Percentiles rank a stretch among this genome's conserved stretches.
Conservation (phyloP, 805 yeast genomes). For the Metschnikowia baotianmanensis region DNA sequence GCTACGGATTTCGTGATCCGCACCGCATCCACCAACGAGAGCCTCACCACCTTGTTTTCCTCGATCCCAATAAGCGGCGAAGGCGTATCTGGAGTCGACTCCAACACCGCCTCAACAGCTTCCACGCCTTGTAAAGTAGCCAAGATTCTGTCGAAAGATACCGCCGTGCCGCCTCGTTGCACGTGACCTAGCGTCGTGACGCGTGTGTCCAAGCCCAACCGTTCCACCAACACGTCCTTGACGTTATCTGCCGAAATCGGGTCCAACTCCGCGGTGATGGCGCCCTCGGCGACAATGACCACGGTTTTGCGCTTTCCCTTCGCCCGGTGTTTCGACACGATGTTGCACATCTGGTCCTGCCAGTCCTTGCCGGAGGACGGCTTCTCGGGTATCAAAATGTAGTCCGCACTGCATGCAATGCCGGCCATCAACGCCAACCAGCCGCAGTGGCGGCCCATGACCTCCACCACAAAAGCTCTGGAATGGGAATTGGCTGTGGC, state of each 20-base stretch:
- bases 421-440: constrained; percentile 86
- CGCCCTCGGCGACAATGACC: constrained; percentile 84
- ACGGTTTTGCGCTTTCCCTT: constrained; percentile 77
- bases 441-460: constrained; percentile 89
- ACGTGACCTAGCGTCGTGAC: constrained; percentile 78
- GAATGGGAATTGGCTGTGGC: constrained; percentile 84
- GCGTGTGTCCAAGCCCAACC: constrained; percentile 70
- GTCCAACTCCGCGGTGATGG: constrained; percentile 63
- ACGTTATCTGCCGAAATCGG: constrained; percentile 69
- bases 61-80: constrained; percentile 75
- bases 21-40: constrained; percentile 73
- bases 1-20: constrained; percentile 70
- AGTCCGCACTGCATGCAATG: constrained; percentile 76
- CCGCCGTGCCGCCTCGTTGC: constrained; percentile 82
- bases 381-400: constrained; percentile 74
- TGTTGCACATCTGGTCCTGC: constrained; percentile 64
- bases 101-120: constrained; percentile 73
- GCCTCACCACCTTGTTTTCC: constrained; percentile 67
- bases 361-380: constrained; percentile 65
- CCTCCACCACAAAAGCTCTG: constrained; percentile 80
- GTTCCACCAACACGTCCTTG: constrained; percentile 57
- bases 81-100: constrained; percentile 65
- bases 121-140: constrained; percentile 83
- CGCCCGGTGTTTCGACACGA: constrained; percentile 60
- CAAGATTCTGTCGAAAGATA: constrained; percentile 66